Conservation (phyloP, 768 basidiomycete genomes). For the Auriscalpium vulgare region DNA sequence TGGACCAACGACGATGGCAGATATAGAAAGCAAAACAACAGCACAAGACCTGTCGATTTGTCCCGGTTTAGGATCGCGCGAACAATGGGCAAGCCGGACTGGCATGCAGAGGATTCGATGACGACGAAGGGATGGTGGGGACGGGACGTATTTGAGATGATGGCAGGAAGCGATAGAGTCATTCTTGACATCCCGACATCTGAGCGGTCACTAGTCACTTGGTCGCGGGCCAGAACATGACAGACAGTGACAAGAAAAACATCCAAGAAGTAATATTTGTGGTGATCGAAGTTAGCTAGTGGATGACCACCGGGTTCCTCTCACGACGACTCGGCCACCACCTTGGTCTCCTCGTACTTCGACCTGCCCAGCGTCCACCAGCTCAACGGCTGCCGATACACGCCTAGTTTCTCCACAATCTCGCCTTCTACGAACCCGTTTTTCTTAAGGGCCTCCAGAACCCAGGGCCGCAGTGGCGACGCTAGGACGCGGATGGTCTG, state of each 20-base stretch:
- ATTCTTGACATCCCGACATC: slow-evolving; percentile 13
- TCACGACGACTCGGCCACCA: neutral
- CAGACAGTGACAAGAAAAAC: too few species aligned
- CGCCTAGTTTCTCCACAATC: slow-evolving; percentile 38
- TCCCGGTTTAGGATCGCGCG: slow-evolving; percentile 23
- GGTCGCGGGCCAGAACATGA: neutral
- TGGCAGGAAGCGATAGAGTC: slow-evolving; percentile 19
- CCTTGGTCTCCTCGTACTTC: slow-evolving; percentile 30
- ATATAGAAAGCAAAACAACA: slow-evolving; percentile 53
- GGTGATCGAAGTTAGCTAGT: too few species aligned
- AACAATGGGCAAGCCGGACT: slow-evolving; percentile 50
- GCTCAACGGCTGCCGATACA: slow-evolving; percentile 50
- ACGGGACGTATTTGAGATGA: slow-evolving; percentile 20
- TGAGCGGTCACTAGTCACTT: neutral
- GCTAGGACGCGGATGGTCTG: slow-evolving; percentile 38
- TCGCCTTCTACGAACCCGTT: slow-evolving; percentile 43
- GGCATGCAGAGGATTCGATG: slow-evolving; percentile 51
- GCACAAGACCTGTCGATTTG: slow-evolving; percentile 19
- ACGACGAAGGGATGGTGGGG: slow-evolving; percentile 40
- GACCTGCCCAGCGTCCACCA: slow-evolving; percentile 35
- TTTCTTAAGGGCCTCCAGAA: slow-evolving; percentile 34
- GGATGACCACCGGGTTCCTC: too few species aligned
- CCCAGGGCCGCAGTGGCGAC: slow-evolving; percentile 46
- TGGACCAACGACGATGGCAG: slow-evolving; percentile 41
- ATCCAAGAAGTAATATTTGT: too few species aligned